These are phyloP conservation scores for Ampelocalamus luodianensis DNA, from an alignment of 176 grass and related monocot genomes.

Conservation along the genomic window DNA sequence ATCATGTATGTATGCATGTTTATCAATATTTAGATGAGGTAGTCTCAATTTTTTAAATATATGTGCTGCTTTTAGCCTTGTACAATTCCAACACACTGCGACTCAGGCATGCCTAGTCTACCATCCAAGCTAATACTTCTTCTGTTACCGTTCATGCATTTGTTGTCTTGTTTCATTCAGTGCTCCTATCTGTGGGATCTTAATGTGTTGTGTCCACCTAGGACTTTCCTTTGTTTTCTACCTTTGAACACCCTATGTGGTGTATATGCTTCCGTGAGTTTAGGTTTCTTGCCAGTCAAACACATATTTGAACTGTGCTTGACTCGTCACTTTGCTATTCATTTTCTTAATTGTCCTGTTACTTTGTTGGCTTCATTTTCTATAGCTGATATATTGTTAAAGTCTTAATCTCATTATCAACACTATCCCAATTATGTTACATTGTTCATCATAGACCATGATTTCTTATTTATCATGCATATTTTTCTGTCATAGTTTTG, in stretches of 20 bases:
- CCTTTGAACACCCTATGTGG: neutral
- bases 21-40: neutral
- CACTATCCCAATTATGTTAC: neutral
- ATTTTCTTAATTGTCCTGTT: neutral
- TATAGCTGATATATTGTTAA: neutral
- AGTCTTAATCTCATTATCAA: neutral
- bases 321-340: neutral
- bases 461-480: slow-evolving; percentile 12
- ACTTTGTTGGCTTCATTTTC: neutral
- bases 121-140: neutral
- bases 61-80: neutral
- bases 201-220: neutral
- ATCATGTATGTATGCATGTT: neutral
- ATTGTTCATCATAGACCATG: slow-evolving; percentile 6
- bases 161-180: neutral
- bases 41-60: too few relatives aligned
- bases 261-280: neutral
- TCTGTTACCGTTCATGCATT: neutral
- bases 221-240: neutral
- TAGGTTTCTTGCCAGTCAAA: neutral
- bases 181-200: neutral
- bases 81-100: neutral
- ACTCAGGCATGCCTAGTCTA: neutral
- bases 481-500: neutral
- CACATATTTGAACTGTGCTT: too few relatives aligned